These are phyloP conservation scores for Dittrichia graveolens DNA, from an alignment of 129 eudicot species.

Conservation along the genomic window DNA sequence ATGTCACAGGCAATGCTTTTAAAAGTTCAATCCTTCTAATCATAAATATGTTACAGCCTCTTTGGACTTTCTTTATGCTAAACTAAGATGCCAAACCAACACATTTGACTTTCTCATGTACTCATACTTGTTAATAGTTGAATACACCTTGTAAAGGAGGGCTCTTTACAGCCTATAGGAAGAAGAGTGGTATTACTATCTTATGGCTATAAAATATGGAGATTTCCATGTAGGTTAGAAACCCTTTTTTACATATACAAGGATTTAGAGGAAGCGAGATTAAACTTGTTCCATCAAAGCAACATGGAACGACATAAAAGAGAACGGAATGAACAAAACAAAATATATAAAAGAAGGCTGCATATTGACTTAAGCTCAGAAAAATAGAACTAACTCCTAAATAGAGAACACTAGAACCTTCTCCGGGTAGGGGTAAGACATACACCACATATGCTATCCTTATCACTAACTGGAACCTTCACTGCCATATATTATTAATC, in stretches of 20 bases:
- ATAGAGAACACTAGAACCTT: slow-evolving; percentile 1
- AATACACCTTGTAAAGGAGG: slow-evolving; percentile 4
- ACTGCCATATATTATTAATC: no score
- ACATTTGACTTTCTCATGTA: background rate
- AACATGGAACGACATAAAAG: no score
- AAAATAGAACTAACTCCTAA: background rate
- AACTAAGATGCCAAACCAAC: slow-evolving; percentile 13
- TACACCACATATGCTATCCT: background rate
- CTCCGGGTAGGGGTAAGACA: background rate
- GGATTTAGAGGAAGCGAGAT: no score
- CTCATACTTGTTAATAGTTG: slow-evolving; percentile 12
- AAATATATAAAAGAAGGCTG: background rate
- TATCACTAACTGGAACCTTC: background rate
- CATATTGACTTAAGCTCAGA: slow-evolving; percentile 1
- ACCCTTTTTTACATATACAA: no score
- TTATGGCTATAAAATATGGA: background rate
- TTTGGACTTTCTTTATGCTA: slow-evolving; percentile 7
- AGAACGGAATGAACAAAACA: background rate
- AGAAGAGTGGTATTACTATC: background rate
- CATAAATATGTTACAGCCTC: background rate
- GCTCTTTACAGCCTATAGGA: background rate
- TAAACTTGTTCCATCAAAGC: no score
- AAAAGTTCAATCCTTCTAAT: background rate
- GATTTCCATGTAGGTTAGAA: no score
- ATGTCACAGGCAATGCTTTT: slow-evolving; percentile 14